A percentile compares a stretch with the other conserved stretches of the same genome.
These are phyloP conservation scores for Hymenochaete sp. DNA, from an alignment of 1,284 basidiomycete species.

Conservation along the genomic window DNA sequence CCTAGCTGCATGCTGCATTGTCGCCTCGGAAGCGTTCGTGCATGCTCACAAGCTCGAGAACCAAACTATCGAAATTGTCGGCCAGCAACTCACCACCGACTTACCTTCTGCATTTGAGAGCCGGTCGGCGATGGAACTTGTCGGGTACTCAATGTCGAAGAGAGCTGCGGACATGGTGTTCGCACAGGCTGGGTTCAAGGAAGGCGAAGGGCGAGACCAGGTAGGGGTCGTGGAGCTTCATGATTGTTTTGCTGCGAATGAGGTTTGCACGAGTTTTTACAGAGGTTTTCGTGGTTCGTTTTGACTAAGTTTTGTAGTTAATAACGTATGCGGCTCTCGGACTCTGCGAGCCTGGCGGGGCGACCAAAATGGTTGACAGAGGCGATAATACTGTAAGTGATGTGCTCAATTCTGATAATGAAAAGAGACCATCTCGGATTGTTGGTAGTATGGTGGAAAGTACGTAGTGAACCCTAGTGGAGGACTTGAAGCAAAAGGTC, in stretches of 20 bases:
- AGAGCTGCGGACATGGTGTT: slow-evolving; percentile 65
- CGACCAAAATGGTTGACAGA: slow-evolving; percentile 67
- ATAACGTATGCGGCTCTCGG: slow-evolving; percentile 81
- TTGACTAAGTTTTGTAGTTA: slow-evolving; percentile 36
- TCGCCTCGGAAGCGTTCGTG: slow-evolving; percentile 79
- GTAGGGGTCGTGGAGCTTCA: slow-evolving; percentile 83
- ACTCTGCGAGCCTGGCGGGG: slow-evolving; percentile 60
- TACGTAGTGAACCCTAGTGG: slow-evolving; percentile 85
- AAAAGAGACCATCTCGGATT: neutral
- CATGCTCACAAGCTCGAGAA: slow-evolving; percentile 69
- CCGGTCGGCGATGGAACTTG: slow-evolving; percentile 63
- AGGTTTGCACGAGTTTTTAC: slow-evolving; percentile 35
- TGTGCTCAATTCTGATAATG: neutral
- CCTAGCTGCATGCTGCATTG: slow-evolving; percentile 63
- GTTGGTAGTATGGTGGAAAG: slow-evolving; percentile 66
- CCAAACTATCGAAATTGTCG: slow-evolving; percentile 77
- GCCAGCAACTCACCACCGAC: slow-evolving; percentile 59
- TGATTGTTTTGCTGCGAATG: slow-evolving; percentile 77
- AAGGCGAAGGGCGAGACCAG: slow-evolving; percentile 58
- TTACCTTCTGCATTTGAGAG: slow-evolving; percentile 53
- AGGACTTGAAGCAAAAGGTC: slow-evolving; percentile 81
- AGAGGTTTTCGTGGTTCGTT: neutral
- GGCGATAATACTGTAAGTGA: slow-evolving; percentile 69
- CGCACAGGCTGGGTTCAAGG: slow-evolving; percentile 57
- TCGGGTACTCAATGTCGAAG: slow-evolving; percentile 70